phyloP scores from a whole-genome alignment of 1,284 basidiomycete genomes.

The Pseudozyma pruni region DNA sequence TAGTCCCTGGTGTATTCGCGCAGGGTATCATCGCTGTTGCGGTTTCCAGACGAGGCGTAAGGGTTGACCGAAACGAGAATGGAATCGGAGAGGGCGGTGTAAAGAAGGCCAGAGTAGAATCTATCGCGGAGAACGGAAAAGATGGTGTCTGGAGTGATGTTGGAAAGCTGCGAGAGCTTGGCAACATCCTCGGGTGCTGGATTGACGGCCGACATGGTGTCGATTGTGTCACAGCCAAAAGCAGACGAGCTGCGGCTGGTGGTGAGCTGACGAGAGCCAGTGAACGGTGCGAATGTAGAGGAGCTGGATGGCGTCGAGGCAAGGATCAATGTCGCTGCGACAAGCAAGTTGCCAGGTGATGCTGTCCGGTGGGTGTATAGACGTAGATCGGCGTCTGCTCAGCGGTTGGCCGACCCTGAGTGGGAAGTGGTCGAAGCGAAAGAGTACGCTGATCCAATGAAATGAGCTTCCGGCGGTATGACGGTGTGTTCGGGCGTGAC shows the following conservation, averaged over 20 bases:
- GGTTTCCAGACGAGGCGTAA: slow-evolving; percentile 57
- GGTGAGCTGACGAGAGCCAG: neutral
- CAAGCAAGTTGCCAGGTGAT: too few relatives aligned
- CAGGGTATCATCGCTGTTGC: slow-evolving; percentile 63
- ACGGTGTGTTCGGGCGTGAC: too few relatives aligned
- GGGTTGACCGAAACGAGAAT: slow-evolving; percentile 65
- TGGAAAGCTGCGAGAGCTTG: slow-evolving; percentile 48
- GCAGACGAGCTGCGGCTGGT: slow-evolving; percentile 24
- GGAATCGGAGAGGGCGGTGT: slow-evolving; percentile 63
- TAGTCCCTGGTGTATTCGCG: slow-evolving; percentile 61
- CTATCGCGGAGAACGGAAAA: slow-evolving; percentile 58
- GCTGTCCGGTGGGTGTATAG: too few relatives aligned
- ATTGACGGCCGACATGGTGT: slow-evolving; percentile 30
- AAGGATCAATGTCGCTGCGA: too few relatives aligned
- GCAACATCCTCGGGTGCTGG: slow-evolving; percentile 41
- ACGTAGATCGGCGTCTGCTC: too few relatives aligned
- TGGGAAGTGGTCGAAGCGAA: too few relatives aligned
- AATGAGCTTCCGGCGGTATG: too few relatives aligned
- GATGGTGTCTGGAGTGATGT: slow-evolving; percentile 52
- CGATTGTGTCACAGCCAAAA: slow-evolving; percentile 13
- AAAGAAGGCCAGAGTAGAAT: slow-evolving; percentile 58
- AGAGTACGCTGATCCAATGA: too few relatives aligned
- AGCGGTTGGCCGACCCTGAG: too few relatives aligned
- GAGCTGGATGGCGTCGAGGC: too few relatives aligned
- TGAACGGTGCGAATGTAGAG: neutral